Evolutionary conservation across 129 eudicot species (phyloP).

Genomic region (Logfia minima): DNA sequence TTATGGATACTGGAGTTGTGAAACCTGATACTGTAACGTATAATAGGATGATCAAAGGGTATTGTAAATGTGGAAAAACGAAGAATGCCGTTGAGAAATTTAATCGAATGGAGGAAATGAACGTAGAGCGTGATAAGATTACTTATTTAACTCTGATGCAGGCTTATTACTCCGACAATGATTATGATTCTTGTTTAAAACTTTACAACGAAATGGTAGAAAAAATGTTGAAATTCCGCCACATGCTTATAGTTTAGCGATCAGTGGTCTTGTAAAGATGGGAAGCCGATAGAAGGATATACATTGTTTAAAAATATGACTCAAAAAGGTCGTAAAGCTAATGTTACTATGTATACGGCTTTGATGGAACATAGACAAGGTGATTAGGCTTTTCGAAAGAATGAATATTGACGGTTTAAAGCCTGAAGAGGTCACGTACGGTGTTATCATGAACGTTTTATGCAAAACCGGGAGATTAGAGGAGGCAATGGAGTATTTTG

Average conservation of each 20-base stretch:
- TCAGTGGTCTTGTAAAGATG: constrained; percentile 92
- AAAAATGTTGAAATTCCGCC: constrained; percentile 72
- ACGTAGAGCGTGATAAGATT: constrained; percentile 70
- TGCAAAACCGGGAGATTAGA: constrained; percentile 80
- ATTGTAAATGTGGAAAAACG: constrained; percentile 74
- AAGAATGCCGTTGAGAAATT: constrained; percentile 61
- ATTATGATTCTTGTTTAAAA: constrained; percentile 66
- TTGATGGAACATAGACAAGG: constrained; percentile 69
- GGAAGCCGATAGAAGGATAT: constrained; percentile 67
- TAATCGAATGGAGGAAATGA: constrained; percentile 57
- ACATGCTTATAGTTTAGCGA: constrained; percentile 86
- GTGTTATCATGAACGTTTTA: constrained; percentile 80
- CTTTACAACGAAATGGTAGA: constrained; percentile 88
- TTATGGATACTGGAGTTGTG: constrained; percentile 68
- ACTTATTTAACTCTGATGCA: constrained; percentile 84
- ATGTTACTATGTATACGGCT: constrained; percentile 84
- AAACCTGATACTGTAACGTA: constrained; percentile 84
- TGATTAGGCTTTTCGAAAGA: constrained; percentile 62
- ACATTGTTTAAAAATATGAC: constrained; percentile 59
- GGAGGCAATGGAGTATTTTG: constrained; percentile 63
- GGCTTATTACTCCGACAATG: constrained; percentile 59
- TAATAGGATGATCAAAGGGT: constrained; percentile 94
- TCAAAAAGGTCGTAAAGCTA: constrained; percentile 62
- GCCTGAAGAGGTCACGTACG: constrained; percentile 85
- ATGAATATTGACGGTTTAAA: constrained; percentile 63